Conservation (phyloP, 31 red algal genomes). For the Asparagopsis taxiformis region DNA sequence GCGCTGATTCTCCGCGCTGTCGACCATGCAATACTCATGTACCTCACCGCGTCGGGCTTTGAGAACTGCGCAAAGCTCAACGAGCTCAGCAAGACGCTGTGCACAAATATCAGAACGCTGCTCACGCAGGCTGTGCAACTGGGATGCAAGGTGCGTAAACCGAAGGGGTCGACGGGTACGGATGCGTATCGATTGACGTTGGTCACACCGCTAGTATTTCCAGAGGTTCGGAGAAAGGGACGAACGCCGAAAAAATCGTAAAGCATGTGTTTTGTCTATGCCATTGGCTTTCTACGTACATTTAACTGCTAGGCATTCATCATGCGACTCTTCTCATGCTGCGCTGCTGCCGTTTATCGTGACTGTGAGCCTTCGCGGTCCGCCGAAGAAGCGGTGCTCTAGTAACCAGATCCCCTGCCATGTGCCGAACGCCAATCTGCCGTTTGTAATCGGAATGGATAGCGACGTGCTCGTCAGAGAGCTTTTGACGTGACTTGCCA, state of each 20-base stretch:
- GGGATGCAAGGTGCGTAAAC: conserved; percentile 57
- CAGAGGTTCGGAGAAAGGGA: not conserved
- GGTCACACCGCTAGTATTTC: conserved; percentile 41
- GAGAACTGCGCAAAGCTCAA: conserved; percentile 42
- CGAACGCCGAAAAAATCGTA: not conserved
- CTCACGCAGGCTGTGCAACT: conserved; percentile 31
- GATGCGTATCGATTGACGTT: conserved; percentile 27
- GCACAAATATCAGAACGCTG: conserved; percentile 17
- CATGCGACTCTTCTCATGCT: too few species aligned
- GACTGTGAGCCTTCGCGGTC: conserved; percentile 42
- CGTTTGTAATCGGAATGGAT: conserved; percentile 69
- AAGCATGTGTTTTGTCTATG: not conserved
- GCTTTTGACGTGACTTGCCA: conserved; percentile 83
- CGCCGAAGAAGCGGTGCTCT: conserved; percentile 68
- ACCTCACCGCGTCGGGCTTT: conserved; percentile 50
- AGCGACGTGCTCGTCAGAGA: conserved; percentile 61
- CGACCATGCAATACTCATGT: conserved; percentile 54
- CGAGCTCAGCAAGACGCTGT: conserved; percentile 25
- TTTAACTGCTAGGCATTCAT: too few species aligned
- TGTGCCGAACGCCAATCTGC: conserved; percentile 70
- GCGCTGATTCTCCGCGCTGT: not conserved
- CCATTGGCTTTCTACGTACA: too few species aligned
- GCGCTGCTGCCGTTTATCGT: conserved; percentile 49
- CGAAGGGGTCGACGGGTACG: conserved; percentile 21
- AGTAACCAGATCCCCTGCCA: conserved; percentile 87